A percentile compares a stretch with the other conserved stretches of the same genome.
Conservation (phyloP, 352 stramenopile species). For the Phytophthora pseudosyringae region DNA sequence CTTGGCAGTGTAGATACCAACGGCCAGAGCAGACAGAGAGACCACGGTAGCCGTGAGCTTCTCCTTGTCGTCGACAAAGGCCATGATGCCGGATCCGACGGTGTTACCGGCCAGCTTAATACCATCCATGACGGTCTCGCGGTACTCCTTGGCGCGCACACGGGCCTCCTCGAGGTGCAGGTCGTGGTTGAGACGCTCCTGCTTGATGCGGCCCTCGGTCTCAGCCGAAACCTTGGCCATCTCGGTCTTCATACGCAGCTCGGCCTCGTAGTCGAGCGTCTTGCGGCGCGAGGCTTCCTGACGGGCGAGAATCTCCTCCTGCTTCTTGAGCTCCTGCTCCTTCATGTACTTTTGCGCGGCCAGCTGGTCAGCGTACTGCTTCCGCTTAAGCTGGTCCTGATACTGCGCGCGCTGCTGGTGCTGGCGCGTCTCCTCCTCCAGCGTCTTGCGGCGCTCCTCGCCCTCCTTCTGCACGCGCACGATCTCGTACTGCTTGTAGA, state of each 20-base stretch:
- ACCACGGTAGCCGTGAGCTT: conserved; percentile 96
- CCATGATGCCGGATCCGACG: conserved; percentile 93
- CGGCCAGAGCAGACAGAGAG: conserved; percentile 93
- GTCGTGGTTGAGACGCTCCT: conserved; percentile 99
- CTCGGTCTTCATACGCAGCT: conserved; percentile 95
- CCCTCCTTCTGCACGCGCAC: conserved; percentile 96
- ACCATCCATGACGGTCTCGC: conserved; percentile 95
- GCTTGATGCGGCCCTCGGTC: conserved; percentile 94
- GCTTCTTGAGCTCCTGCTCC: conserved; percentile 97
- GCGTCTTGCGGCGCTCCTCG: conserved; percentile 96
- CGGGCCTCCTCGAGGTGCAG: conserved; percentile 96
- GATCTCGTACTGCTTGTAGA: conserved; percentile 95
- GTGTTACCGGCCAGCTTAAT: conserved; percentile 95
- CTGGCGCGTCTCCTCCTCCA: conserved; percentile 97
- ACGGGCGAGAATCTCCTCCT: conserved; percentile 97
- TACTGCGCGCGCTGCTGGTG: conserved; percentile 97
- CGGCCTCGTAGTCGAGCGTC: conserved; percentile 97
- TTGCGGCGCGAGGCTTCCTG: conserved; percentile 97
- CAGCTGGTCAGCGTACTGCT: conserved; percentile 97
- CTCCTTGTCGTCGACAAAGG: conserved; percentile 95
- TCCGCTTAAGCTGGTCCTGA: conserved; percentile 98
- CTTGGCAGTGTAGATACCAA: conserved; percentile 97
- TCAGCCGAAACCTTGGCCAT: conserved; percentile 96
- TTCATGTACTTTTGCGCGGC: conserved; percentile 96
- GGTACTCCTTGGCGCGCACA: conserved; percentile 90